A percentile compares a stretch with the other conserved stretches of the same genome.
Evolutionary conservation across 495 filamentous ascomycete species (phyloP).

Genomic region (Xylaria acuta): DNA sequence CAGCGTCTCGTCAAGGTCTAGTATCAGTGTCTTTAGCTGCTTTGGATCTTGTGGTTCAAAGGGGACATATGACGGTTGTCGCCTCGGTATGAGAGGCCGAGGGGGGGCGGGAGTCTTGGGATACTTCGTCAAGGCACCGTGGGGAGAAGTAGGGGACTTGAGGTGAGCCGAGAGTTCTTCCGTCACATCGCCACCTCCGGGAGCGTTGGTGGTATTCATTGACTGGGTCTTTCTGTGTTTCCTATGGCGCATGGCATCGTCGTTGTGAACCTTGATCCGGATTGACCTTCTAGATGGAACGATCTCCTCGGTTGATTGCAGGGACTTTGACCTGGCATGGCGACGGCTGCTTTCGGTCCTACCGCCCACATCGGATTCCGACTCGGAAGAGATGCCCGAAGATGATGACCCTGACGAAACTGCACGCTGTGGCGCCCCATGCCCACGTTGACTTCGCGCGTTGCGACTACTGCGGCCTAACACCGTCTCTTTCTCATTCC

Average conservation of each 20-base stretch:
- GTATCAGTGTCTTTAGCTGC: conserved; percentile 87
- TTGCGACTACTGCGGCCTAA: conserved; percentile 22
- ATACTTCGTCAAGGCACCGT: conserved; percentile 82
- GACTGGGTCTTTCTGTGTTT: conserved; percentile 63
- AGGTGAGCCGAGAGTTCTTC: conserved; percentile 59
- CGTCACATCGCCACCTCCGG: conserved; percentile 33
- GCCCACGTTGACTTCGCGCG: conserved; percentile 29
- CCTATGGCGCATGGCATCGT: conserved; percentile 70
- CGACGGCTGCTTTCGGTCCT: conserved; percentile 40
- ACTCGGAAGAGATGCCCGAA: conserved; percentile 63
- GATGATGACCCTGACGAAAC: conserved; percentile 66
- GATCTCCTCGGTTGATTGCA: conserved; percentile 61
- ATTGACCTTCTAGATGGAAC: conserved; percentile 78
- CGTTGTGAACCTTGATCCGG: conserved; percentile 87
- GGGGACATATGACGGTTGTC: conserved; percentile 79
- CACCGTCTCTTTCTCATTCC: conserved; percentile 39
- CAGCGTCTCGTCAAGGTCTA: conserved; percentile 95
- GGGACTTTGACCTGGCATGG: conserved; percentile 63
- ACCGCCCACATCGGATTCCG: conserved; percentile 59
- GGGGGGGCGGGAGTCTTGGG: conserved; percentile 88
- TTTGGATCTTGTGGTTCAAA: conserved; percentile 52
- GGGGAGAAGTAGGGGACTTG: conserved; percentile 90
- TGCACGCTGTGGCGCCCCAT: conserved; percentile 43
- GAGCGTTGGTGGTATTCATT: conserved; percentile 41
- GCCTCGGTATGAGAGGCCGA: conserved; percentile 83